phyloP scores from a whole-genome alignment of 306 rosid species.

The Carpinus fangiana region DNA sequence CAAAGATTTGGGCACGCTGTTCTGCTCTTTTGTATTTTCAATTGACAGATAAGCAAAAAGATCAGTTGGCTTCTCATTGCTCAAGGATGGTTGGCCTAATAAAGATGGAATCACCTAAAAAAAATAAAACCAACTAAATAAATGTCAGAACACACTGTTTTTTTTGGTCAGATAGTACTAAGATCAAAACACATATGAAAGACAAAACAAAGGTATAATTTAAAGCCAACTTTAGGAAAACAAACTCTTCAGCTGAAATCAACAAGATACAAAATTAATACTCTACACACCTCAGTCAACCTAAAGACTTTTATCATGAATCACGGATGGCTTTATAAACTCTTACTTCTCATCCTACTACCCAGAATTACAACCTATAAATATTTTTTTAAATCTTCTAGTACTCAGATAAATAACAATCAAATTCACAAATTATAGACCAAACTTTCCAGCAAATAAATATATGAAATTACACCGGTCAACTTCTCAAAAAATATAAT shows the following conservation, averaged over 20 bases:
- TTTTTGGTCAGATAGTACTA: not conserved
- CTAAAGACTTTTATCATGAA: not conserved
- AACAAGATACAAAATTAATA: not conserved
- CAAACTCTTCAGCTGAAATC: not conserved
- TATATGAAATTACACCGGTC: not conserved
- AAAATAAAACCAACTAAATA: not conserved
- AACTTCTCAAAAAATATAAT: not conserved
- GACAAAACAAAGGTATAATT: not conserved
- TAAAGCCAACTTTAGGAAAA: not conserved
- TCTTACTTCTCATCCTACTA: not conserved
- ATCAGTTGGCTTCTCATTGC: constrained; percentile 29
- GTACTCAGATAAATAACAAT: not conserved
- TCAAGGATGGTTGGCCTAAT: constrained; percentile 34
- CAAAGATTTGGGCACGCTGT: constrained; percentile 25
- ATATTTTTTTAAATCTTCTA: not conserved
- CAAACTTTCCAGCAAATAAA: not conserved
- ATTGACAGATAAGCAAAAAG: constrained; percentile 67
- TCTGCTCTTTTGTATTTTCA: constrained; percentile 35
- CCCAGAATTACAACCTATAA: not conserved
- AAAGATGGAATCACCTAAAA: constrained; percentile 79
- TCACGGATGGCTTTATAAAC: not conserved
- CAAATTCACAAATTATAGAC: not conserved
- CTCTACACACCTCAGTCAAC: not conserved
- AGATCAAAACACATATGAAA: not conserved
- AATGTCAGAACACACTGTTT: not conserved